Base-by-base conservation (phyloP, 2,329 filamentous ascomycete species). In the Venturia carpophila region DNA sequence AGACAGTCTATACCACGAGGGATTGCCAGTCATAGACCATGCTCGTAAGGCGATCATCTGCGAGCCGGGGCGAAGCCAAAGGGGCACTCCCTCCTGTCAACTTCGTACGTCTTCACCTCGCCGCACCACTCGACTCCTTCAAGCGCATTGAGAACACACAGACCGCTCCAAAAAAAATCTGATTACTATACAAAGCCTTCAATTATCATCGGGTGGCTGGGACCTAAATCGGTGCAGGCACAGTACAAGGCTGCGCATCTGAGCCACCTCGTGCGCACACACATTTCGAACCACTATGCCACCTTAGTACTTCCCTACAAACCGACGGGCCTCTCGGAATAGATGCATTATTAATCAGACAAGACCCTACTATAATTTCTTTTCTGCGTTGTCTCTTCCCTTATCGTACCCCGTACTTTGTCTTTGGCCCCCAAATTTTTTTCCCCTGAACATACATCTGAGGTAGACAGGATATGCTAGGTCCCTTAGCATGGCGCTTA, bases 221-320 rank as follows among this genome's bases (percentile, higher is more conserved):
- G 30, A 19, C 52, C 30, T 37, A 58, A 58, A 19, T 58, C 7
- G 30, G 52, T 37, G 5, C 49, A 58, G 52, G 52, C 30, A 58
- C 30, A n/a, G 52, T 9, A 21, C 52, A 19, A 58, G 52, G 52
- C 52, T 58, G 52, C 52, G 52, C 52, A 37, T 58, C 52, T 58
- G 52, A 58, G 52, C 52, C 52, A 58, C 52, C 27, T 58, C 30
- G 52, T 37, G 30, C 52, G 52, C 52, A 58, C n/a, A 58, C 52
- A n/a, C 19, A 17, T 58, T 39, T 58, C 52, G 19, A 34, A 58
- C 21, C 52, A 21, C 19, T 15, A 58, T 37, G 30, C 30, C 52
- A 58, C 37, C 13, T 37, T 15, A 58, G 30, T 21, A 11, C 30
- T 37, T 13, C 7, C 15, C 10, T 58, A 1, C 37, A 27, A 11